Conservation (phyloP, 1,139 yeast genomes). For the Suhomyces anneliseae region DNA sequence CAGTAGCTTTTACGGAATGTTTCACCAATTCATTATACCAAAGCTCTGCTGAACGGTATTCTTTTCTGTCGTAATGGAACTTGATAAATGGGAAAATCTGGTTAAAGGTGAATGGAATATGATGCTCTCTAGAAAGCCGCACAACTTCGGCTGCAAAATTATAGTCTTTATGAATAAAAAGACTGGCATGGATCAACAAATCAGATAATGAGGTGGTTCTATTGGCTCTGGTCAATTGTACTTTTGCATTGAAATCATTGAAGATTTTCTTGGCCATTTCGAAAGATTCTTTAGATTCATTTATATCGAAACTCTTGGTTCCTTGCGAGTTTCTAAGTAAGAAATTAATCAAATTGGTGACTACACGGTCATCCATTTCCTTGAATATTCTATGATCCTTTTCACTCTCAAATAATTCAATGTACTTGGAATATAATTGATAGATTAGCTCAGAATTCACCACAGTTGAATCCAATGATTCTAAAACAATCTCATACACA, state of each 20-base stretch:
- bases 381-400: background rate
- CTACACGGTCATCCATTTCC: constrained; percentile 26
- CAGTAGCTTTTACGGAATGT: constrained; percentile 32
- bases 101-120: constrained; percentile 39
- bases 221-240: constrained; percentile 13
- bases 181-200: constrained; percentile 30
- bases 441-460: constrained; percentile 20
- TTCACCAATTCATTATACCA: constrained; percentile 42
- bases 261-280: constrained; percentile 32
- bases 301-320: constrained; percentile 21
- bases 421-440: constrained; percentile 24
- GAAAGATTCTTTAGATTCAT: constrained; percentile 21
- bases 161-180: constrained; percentile 34
- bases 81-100: constrained; percentile 44
- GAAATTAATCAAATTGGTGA: constrained; percentile 30
- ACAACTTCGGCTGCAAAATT: constrained; percentile 35
- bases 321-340: constrained; percentile 27
- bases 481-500: constrained; percentile 29
- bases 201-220: constrained; percentile 30
- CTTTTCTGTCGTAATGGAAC: constrained; percentile 35
- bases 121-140: constrained; percentile 24
- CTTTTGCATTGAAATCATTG: constrained; percentile 21
- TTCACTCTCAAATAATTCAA: constrained; percentile 8
- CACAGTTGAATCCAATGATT: constrained; percentile 16
- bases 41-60: constrained; percentile 30